A percentile compares a stretch with the other conserved stretches of the same genome.
These are phyloP conservation scores for Aureobasidium pullulans DNA, from an alignment of 2,329 filamentous ascomycete genomes.

Conservation along the genomic window DNA sequence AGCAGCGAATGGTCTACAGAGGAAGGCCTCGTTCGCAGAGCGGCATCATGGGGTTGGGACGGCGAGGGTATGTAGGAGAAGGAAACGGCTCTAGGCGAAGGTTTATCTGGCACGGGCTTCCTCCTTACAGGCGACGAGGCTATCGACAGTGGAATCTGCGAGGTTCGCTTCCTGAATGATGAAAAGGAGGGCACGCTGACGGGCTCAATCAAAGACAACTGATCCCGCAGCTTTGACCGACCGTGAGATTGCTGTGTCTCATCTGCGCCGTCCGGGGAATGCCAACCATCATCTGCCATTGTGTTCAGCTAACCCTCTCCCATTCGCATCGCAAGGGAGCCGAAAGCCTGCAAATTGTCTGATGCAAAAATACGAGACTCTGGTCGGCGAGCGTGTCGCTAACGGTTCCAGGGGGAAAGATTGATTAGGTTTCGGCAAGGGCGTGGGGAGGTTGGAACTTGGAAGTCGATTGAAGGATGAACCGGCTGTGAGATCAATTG, in stretches of 20 bases:
- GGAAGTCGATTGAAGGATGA: neutral
- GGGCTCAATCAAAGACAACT: neutral
- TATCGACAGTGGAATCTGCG: conserved; percentile 30
- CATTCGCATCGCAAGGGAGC: neutral
- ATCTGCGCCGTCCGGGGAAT: conserved; percentile 10
- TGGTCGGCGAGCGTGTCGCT: conserved; percentile 1
- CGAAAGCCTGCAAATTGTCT: neutral
- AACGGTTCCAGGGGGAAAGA: conserved; percentile 6
- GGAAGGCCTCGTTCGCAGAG: conserved; percentile 22
- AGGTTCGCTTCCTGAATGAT: conserved; percentile 35
- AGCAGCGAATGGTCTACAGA: conserved; percentile 28
- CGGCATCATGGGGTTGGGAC: conserved; percentile 17
- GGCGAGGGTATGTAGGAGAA: conserved; percentile 39
- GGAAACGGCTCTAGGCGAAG: conserved; percentile 39
- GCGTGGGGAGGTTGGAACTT: neutral
- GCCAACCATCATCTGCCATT: conserved; percentile 7
- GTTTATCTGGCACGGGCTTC: conserved; percentile 48
- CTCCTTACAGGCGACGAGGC: conserved; percentile 39
- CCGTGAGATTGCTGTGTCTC: conserved; percentile 11
- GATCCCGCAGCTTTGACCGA: conserved; percentile 7
- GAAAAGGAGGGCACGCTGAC: conserved; percentile 34
- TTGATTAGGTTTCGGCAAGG: conserved; percentile 1
- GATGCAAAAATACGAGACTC: neutral
- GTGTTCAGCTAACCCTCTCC: neutral
- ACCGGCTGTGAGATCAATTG: neutral